phyloP scores from a whole-genome alignment of 306 rosid genomes.

The Glycine latifolia region DNA sequence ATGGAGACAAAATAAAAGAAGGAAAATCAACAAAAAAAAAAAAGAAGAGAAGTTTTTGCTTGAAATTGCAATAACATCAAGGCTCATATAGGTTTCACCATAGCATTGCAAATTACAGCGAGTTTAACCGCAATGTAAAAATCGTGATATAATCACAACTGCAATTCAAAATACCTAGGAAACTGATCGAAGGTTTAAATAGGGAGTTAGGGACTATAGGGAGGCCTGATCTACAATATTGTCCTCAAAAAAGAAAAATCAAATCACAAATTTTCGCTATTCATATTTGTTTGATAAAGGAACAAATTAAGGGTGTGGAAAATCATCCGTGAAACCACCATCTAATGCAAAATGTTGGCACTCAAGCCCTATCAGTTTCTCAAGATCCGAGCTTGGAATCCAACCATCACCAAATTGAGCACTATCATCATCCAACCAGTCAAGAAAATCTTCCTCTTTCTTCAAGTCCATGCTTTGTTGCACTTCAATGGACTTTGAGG shows the following conservation, averaged over 20 bases:
- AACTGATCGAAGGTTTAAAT: neutral
- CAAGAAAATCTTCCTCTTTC: conserved; percentile 46
- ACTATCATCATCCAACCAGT: conserved; percentile 37
- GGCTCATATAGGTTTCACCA: neutral
- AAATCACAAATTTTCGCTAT: neutral
- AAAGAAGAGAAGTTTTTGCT: neutral
- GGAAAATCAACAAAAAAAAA: neutral
- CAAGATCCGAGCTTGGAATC: conserved; percentile 46
- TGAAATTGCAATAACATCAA: neutral
- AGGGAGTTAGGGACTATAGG: neutral
- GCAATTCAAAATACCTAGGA: neutral
- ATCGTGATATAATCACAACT: neutral
- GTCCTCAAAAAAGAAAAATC: neutral
- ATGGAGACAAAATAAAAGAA: neutral
- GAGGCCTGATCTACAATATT: neutral
- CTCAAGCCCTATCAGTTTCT: conserved; percentile 46
- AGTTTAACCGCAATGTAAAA: neutral
- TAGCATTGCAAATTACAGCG: neutral
- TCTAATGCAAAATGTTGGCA: conserved; percentile 43
- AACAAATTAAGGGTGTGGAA: conserved; percentile 30
- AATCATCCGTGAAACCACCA: conserved; percentile 28
- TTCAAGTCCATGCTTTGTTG: conserved; percentile 29
- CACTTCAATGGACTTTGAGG: conserved; percentile 21
- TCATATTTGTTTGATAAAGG: neutral
- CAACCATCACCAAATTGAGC: conserved; percentile 45